These are phyloP conservation scores for Erodium moschatum DNA, from an alignment of 441 rosid species.

Conservation along the genomic window DNA sequence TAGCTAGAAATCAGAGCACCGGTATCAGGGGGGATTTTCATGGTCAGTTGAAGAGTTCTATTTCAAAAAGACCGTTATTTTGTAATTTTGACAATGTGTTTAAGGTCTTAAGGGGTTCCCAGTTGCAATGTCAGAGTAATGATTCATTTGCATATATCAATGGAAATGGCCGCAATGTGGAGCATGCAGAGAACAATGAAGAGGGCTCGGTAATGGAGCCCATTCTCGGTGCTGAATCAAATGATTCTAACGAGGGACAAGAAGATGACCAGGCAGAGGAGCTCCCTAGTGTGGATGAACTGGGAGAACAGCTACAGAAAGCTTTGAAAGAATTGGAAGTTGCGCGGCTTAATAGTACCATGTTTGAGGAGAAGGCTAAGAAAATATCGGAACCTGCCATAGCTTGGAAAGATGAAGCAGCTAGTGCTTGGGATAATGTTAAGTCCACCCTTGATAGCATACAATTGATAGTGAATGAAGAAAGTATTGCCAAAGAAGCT, in stretches of 20 bases:
- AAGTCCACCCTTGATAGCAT: constrained; percentile 42
- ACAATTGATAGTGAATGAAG: constrained; percentile 56
- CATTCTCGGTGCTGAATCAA: constrained; percentile 22
- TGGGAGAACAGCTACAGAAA: constrained; percentile 52
- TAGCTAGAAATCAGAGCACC: constrained; percentile 27
- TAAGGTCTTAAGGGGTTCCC: constrained; percentile 29
- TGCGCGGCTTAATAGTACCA: constrained; percentile 63
- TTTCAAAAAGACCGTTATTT: constrained; percentile 26
- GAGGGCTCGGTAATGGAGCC: constrained; percentile 24
- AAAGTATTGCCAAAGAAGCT: constrained; percentile 58
- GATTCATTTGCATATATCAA: constrained; percentile 53
- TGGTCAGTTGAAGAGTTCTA: constrained; percentile 10
- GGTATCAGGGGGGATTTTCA: constrained; percentile 25
- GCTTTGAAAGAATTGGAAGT: constrained; percentile 61
- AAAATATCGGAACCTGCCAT: constrained; percentile 80
- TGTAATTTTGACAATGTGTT: constrained; percentile 23
- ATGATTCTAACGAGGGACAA: constrained; percentile 28
- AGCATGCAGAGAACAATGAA: constrained; percentile 30
- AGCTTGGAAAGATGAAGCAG: constrained; percentile 72
- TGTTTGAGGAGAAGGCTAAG: constrained; percentile 91
- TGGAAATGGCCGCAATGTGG: constrained; percentile 50
- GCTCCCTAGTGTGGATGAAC: constrained; percentile 42
- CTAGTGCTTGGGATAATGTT: constrained; percentile 53
- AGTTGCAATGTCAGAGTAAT: constrained; percentile 43
- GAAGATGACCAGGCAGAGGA: constrained; percentile 33